Evolutionary conservation across 2,329 filamentous ascomycete genomes (phyloP), one percentile per base, ranked within the genome.

Genomic region (Escovopsis sp.): DNA sequence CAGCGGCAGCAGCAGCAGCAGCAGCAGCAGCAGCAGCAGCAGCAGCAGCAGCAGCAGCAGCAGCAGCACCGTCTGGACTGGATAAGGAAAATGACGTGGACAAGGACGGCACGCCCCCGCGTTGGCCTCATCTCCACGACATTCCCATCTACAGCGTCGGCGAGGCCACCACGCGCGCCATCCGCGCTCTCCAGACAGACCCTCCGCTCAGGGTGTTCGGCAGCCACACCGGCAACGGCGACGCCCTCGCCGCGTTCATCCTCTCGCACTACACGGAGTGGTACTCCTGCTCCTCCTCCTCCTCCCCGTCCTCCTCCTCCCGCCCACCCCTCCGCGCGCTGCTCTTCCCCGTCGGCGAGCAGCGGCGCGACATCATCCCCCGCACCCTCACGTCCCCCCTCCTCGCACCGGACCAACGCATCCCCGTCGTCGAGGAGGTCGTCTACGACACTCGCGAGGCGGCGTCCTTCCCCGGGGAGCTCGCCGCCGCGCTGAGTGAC

Each of bases 321-420:
- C 23, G 13, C n/a, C 15, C 33, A 10, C 45, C 12, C 73, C 74
- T 46, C 75, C 73, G 1, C 70, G n/a, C 79, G 0, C 55, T 96
- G 5, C 61, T 96, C 1, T 98, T 96, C 54, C 69, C 92, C 12
- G 86, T 93, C 0, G 90, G 90, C 15, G 88, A 94, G 52, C 82
- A 87, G 52, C 72, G 86, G 36, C 66, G 90, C 31, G 90, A 96
- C 53, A 75, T 94, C 44, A 94, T 98, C 43, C 87, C 90, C 2
- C 82, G 72, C 46, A 84, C 73, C 2, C 61, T 96, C 27, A 81
- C 76, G 64, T 68, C 71, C 27, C 50, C 61, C 0, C 46, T 51
- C 0, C 57, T 86, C 8, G 55, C 67, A 0, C 43, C 51, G 0
- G 50, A 61, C 12, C 55, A 57, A 35, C 63, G 70, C 33, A 79